Percentiles rank a stretch among this genome's conserved stretches.
phyloP scores from a whole-genome alignment of 2,329 filamentous ascomycete species.

The Rachicladosporium sp. region DNA sequence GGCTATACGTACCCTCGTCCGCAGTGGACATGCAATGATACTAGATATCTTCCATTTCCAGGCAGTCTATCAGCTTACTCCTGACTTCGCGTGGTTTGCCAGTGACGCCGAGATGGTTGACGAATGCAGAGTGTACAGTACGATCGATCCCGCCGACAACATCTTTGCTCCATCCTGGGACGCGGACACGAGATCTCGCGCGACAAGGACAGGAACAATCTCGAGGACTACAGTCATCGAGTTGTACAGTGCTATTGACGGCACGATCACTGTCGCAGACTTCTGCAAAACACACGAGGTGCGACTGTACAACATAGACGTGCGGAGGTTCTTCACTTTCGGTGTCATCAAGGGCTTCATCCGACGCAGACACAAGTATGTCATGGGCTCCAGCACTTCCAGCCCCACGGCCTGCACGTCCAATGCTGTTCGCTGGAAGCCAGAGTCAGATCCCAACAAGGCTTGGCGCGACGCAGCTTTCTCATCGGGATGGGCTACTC shows the following conservation, averaged over 20 bases:
- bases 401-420: neutral
- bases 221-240: slow-evolving; percentile 47
- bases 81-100: slow-evolving; percentile 68
- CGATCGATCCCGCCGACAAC: slow-evolving; percentile 26
- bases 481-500: slow-evolving; percentile 18
- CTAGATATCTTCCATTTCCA: slow-evolving; percentile 93
- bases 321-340: slow-evolving; percentile 86
- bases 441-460: slow-evolving; percentile 12
- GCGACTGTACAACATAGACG: slow-evolving; percentile 64
- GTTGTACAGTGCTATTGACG: slow-evolving; percentile 74
- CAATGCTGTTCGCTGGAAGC: slow-evolving; percentile 1
- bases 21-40: slow-evolving; percentile 81
- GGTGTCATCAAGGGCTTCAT: slow-evolving; percentile 90
- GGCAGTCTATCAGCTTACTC: slow-evolving; percentile 76
- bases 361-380: slow-evolving; percentile 86
- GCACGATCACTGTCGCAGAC: slow-evolving; percentile 72
- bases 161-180: slow-evolving; percentile 4
- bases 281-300: slow-evolving; percentile 71
- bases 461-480: slow-evolving; percentile 24
- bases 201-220: neutral
- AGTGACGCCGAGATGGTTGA: slow-evolving; percentile 65
- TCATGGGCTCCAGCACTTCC: slow-evolving; percentile 23
- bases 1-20: slow-evolving; percentile 77
- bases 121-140: slow-evolving; percentile 80
- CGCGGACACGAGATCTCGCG: too few species aligned